Base-by-base conservation (phyloP, 768 basidiomycete genomes). In the Phanerochaete carnosa region DNA sequence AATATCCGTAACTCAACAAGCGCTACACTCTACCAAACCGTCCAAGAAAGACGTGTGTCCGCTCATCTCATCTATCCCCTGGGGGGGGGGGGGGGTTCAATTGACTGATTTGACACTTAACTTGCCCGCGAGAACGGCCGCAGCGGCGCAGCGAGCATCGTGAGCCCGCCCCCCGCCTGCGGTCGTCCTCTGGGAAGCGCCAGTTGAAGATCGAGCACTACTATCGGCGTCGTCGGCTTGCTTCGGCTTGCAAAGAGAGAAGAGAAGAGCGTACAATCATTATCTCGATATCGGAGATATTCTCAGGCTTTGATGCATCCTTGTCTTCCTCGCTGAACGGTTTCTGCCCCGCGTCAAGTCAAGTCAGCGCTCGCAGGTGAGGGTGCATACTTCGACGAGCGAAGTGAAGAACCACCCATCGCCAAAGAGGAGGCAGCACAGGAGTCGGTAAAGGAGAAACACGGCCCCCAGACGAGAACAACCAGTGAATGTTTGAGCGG, bases 231-330 rank as follows among this genome's bases (percentile, higher is more conserved):
- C 39, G 39, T 43, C 39, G 19, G 39, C 39, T 8, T 7, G 39
- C 11, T 25, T 23, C 3, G 28, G 46, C 22, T 47, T 2, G 5
- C 22, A n/a, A n/a, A 23, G 46, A 47, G n/a, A 30, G 9, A 23
- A 13, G 11, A 13, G 26, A 12, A 5, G 25, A 23, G n/a, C 54
- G 12, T 39, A 59, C 49, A 22, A 49, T 19, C 46, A 59, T 59
- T 30, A 59, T 49, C 49, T 59, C 57, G 29, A 59, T 59, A 25
- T 59, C 57, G 4, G 57, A 49, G 28, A 59, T 26, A 25, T 59
- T 59, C 57, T 59, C 57, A 12, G 57, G 35, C 22, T 12, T 29
- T 7, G 45, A 30, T 6, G 57, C 8, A 22, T 57, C 45, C 56
- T 46, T 30, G 16, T 57, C 32, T 22, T 46, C 45, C 19, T 7